Evolutionary conservation across 2,329 filamentous ascomycete genomes (phyloP), one percentile per base, ranked within the genome.

Genomic region (Emmonsia crescens): DNA sequence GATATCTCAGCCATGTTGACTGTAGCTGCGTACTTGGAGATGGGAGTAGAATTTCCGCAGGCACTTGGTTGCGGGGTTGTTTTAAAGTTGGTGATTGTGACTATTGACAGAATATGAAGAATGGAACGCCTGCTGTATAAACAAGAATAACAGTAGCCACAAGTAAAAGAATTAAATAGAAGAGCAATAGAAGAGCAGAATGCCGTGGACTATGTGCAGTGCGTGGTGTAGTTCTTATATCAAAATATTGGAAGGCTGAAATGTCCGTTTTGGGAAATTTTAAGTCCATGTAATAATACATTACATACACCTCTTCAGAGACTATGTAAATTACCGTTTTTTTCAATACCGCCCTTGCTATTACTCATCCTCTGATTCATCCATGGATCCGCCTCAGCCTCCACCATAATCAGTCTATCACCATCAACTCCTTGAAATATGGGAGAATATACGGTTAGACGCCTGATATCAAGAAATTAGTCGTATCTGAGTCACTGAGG

Each of bases 1-100:
- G 61, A 61, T 60, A 63, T 63, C 38, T 65, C 63, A 10, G 61
- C 60, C 63, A 64, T 65, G 31, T 27, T 51, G n/a, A 40, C 33
- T 57, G 24, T 27, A 33, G 14, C n/a, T 46, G 38, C 3, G 38
- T n/a, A 27, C 31, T 29, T 57, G 36, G 27, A 24, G 16, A 8
- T 40, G 8, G 6, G 9, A 14, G 27, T 8, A 56, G 10, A 57
- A 27, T 57, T 42, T 42, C 36, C 5, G 33, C 24, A 44, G 14
- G 16, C 24, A n/a, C 36, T 9, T 19, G 8, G 38, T 46, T 57
- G 54, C 54, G 54, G 54, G 21, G 19, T 5, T 2, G 36, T 57
- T 12, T 9, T 14, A 8, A 8, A 36, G 19, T 44, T 10, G 40
- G 29, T 14, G 16, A n/a, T 29, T 21, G 14, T 31, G 6, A 24